Conservation (phyloP, 176 grass and related monocot genomes). For the Hsuehochloa calcarea region DNA sequence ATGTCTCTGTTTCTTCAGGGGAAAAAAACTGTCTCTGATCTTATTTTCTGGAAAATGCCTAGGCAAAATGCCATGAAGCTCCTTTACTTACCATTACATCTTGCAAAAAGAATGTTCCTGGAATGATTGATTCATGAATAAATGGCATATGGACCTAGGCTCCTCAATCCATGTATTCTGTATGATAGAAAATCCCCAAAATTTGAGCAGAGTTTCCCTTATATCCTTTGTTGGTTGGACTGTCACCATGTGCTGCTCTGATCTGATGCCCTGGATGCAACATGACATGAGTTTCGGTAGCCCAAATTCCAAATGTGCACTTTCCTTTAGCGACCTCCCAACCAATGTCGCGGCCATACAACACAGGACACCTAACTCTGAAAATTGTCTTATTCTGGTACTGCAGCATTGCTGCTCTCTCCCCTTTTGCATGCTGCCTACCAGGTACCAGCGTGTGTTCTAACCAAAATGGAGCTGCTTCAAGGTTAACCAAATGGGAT, state of each 20-base stretch:
- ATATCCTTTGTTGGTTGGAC: background rate
- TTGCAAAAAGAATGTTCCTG: background rate
- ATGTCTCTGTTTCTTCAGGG: background rate
- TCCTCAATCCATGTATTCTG: background rate
- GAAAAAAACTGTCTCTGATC: background rate
- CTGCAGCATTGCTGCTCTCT: background rate
- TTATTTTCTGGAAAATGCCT: background rate
- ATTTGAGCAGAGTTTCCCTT: background rate
- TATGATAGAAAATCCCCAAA: background rate
- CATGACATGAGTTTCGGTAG: background rate
- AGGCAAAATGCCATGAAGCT: background rate
- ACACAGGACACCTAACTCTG: background rate
- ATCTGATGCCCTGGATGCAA: background rate
- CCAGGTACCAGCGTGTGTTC: background rate
- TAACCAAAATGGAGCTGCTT: background rate
- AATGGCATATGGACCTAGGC: background rate
- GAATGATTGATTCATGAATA: background rate
- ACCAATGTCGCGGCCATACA: background rate
- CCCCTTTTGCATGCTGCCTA: background rate
- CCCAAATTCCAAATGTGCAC: background rate
- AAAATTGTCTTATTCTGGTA: background rate
- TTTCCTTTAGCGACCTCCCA: slow-evolving; percentile 3
- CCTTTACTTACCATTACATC: background rate
- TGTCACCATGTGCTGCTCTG: background rate
- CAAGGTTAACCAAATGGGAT: background rate